phyloP scores from a whole-genome alignment of 2,329 filamentous ascomycete genomes.

The Fusarium liriodendri region DNA sequence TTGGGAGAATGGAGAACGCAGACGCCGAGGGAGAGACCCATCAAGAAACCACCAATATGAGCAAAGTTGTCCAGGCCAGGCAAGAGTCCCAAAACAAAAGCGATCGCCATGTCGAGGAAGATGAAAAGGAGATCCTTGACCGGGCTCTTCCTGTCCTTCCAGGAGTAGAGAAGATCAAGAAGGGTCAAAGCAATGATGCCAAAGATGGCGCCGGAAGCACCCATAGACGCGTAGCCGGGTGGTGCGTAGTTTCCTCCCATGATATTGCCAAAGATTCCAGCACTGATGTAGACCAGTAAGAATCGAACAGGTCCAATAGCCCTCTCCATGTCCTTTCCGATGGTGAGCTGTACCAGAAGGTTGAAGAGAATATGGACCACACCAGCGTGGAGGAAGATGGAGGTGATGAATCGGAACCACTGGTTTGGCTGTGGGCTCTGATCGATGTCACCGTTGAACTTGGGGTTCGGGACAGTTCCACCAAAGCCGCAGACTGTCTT shows the following conservation, averaged over 20 bases:
- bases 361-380: conserved; percentile 97
- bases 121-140: conserved; percentile 90
- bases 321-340: conserved; percentile 92
- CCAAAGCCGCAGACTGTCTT: conserved; percentile 86
- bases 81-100: conserved; percentile 90
- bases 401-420: conserved; percentile 96
- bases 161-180: conserved; percentile 92
- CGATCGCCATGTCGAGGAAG: conserved; percentile 84
- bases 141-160: conserved; percentile 81
- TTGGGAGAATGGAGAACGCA: conserved; percentile 91
- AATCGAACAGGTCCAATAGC: conserved; percentile 91
- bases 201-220: conserved; percentile 90
- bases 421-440: conserved; percentile 80
- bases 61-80: conserved; percentile 97
- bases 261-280: conserved; percentile 96
- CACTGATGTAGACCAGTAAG: conserved; percentile 87
- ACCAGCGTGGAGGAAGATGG: conserved; percentile 95
- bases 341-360: conserved; percentile 87
- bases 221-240: conserved; percentile 83
- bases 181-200: conserved; percentile 90
- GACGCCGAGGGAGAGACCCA: conserved; percentile 88
- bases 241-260: conserved; percentile 94
- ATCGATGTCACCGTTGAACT: conserved; percentile 62
- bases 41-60: conserved; percentile 95
- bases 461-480: conserved; percentile 73